These are phyloP conservation scores for Petrea volubilis DNA, from an alignment of 257 asterid species.

Conservation along the genomic window DNA sequence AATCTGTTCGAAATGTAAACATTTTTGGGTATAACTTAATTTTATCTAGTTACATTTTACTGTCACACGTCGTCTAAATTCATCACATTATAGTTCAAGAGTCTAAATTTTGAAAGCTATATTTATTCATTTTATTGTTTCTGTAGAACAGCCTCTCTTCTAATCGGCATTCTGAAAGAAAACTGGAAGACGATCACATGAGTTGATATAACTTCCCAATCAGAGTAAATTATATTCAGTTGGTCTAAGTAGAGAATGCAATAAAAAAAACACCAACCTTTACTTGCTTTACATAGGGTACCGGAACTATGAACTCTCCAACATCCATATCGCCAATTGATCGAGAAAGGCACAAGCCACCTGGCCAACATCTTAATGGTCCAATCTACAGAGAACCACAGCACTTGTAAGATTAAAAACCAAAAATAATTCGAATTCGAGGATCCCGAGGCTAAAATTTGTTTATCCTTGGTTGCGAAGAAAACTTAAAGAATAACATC, in stretches of 20 bases:
- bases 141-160: neutral
- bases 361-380: conserved; percentile 99
- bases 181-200: neutral
- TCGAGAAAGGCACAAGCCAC: conserved; percentile 95
- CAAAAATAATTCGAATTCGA: neutral
- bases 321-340: conserved; percentile 99
- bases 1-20: too few species aligned
- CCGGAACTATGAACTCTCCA: conserved; percentile 96
- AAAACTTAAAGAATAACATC: neutral
- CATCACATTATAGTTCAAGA: too few species aligned
- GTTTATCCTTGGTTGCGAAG: neutral
- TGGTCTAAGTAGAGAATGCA: neutral
- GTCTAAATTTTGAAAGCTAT: too few species aligned
- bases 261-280: conserved; percentile 57
- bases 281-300: conserved; percentile 97
- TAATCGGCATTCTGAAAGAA: neutral
- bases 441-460: neutral
- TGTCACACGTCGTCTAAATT: too few species aligned
- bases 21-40: too few species aligned
- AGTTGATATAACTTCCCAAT: neutral
- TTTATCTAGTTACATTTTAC: too few species aligned
- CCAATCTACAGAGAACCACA: conserved; percentile 64
- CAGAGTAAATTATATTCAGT: neutral
- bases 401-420: conserved; percentile 17
- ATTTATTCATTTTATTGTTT: too few species aligned